These are phyloP conservation scores for Clathrus columnatus DNA, from an alignment of 768 basidiomycete genomes.

Conservation along the genomic window DNA sequence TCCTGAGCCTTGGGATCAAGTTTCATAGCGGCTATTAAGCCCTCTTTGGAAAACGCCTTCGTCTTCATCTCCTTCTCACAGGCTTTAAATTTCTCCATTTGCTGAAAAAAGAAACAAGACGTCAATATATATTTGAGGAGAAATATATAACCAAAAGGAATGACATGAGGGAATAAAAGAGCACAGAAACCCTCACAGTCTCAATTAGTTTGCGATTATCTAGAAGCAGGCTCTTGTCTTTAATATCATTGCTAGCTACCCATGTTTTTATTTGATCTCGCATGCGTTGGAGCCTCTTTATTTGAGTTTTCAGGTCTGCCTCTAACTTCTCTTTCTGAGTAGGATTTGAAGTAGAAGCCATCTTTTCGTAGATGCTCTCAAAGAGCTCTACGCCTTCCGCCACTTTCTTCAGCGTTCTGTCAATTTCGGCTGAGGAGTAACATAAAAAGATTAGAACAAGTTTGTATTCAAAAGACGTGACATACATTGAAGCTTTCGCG, in stretches of 20 bases:
- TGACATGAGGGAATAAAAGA: slow-evolving; percentile 2
- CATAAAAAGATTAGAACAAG: not conserved
- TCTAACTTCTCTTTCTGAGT: slow-evolving; percentile 99
- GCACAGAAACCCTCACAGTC: slow-evolving; percentile 46
- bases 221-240: slow-evolving; percentile 88
- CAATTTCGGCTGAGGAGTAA: slow-evolving; percentile 99
- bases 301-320: slow-evolving; percentile 92
- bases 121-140: slow-evolving; percentile 16
- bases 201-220: slow-evolving; percentile 96
- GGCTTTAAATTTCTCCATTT: slow-evolving; percentile 99
- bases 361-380: slow-evolving; percentile 96
- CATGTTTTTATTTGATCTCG: slow-evolving; percentile 91
- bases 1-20: slow-evolving; percentile 97
- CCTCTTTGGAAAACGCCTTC: slow-evolving; percentile 98
- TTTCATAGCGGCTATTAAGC: slow-evolving; percentile 85
- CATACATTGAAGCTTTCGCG: slow-evolving; percentile 81
- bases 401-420: slow-evolving; percentile 97
- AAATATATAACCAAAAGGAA: slow-evolving; percentile 15
- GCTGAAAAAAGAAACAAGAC: slow-evolving; percentile 44
- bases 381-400: slow-evolving; percentile 91
- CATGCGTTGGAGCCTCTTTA: slow-evolving; percentile 85
- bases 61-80: slow-evolving; percentile 99
- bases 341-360: slow-evolving; percentile 91
- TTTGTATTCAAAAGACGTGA: not conserved
- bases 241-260: slow-evolving; percentile 96